phyloP scores from a whole-genome alignment of 495 filamentous ascomycete genomes.

The Tuber microsphaerosporum region DNA sequence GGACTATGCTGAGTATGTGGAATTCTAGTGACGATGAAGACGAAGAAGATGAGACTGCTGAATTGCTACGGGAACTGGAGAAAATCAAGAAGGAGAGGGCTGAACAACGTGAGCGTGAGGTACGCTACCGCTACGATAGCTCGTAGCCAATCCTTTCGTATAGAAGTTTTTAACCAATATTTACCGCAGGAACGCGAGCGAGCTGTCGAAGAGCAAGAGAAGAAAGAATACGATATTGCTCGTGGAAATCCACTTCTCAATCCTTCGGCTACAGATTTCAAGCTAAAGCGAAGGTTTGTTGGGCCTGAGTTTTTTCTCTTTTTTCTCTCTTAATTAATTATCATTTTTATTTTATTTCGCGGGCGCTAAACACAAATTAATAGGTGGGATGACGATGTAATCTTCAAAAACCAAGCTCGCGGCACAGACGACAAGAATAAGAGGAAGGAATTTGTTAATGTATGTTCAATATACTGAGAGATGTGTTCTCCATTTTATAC shows the following conservation, averaged over 20 bases:
- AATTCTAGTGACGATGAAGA: conserved; percentile 51
- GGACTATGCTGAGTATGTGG: conserved; percentile 1
- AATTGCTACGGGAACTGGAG: conserved; percentile 83
- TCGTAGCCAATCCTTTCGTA: background rate
- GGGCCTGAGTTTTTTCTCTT: background rate
- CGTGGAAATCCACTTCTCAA: conserved; percentile 89
- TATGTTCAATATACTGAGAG: conserved; percentile 47
- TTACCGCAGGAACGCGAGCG: conserved; percentile 61
- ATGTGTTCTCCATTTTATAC: conserved; percentile 23
- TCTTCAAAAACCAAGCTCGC: conserved; percentile 96
- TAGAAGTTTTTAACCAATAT: conserved; percentile 10
- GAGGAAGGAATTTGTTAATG: conserved; percentile 91
- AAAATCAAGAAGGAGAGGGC: conserved; percentile 87
- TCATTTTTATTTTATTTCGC: background rate
- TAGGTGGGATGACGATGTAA: conserved; percentile 98
- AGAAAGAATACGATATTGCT: conserved; percentile 80
- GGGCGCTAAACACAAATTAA: conserved; percentile 22
- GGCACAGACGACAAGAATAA: conserved; percentile 86
- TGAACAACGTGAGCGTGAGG: conserved; percentile 78
- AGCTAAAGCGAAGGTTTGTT: conserved; percentile 53
- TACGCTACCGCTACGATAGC: conserved; percentile 36
- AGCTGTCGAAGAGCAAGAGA: conserved; percentile 68
- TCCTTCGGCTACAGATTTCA: conserved; percentile 56
- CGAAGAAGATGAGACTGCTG: conserved; percentile 83
- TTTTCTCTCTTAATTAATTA: conserved; percentile 40